These are phyloP conservation scores for Pterocarpus macrocarpus DNA, from an alignment of 306 rosid species.

Conservation along the genomic window DNA sequence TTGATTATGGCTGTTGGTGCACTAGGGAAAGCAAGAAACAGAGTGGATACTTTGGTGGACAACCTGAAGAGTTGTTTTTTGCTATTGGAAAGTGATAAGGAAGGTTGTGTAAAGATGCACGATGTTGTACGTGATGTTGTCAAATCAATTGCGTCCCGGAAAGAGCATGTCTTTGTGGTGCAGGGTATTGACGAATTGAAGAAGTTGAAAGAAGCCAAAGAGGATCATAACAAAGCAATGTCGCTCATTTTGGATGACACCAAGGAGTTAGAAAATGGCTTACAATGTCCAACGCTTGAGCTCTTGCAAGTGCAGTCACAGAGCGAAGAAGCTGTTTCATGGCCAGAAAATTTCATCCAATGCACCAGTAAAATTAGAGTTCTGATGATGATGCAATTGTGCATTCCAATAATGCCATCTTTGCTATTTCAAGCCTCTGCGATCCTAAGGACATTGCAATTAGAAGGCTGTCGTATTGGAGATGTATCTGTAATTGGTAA, in stretches of 20 bases:
- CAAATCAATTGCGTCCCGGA: constrained; percentile 5
- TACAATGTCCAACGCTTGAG: constrained; percentile 2
- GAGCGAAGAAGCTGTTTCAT: accelerated
- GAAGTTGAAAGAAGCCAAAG: not conserved
- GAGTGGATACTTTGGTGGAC: constrained; percentile 32
- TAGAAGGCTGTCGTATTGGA: constrained; percentile 14
- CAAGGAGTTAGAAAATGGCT: not conserved
- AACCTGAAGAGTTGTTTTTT: constrained; percentile 35
- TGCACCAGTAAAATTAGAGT: too few relatives aligned
- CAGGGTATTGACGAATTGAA: not conserved
- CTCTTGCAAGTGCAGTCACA: not conserved
- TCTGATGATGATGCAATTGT: too few relatives aligned
- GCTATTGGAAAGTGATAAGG: constrained; percentile 37
- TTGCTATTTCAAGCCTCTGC: not conserved
- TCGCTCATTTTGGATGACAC: constrained; percentile 25
- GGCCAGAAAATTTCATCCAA: not conserved
- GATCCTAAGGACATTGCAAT: not conserved
- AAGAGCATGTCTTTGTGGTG: not conserved
- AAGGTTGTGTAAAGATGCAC: constrained; percentile 47
- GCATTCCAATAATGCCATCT: too few relatives aligned
- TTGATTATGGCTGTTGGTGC: not conserved
- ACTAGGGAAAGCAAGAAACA: constrained; percentile 37
- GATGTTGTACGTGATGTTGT: constrained; percentile 47
- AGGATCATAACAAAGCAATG: not conserved
- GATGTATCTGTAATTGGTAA: constrained; percentile 41